These are phyloP conservation scores for Picochlorum sp. DNA, from an alignment of 139 green algal species.

Conservation along the genomic window DNA sequence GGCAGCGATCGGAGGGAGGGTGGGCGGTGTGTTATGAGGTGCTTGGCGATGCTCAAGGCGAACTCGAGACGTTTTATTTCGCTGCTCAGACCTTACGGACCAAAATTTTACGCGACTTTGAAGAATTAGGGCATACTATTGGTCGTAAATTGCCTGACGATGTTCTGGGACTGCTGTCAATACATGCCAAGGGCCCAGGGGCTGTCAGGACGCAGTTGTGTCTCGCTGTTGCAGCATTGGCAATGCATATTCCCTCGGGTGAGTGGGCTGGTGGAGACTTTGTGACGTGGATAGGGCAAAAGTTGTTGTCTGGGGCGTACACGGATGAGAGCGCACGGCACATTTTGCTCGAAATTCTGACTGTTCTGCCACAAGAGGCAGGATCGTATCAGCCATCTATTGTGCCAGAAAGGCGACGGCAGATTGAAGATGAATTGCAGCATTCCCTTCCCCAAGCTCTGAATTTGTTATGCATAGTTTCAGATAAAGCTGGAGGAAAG, in stretches of 20 bases:
- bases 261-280: constrained; percentile 47
- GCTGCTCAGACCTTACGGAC: constrained; percentile 81
- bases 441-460: constrained; percentile 32
- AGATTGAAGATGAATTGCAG: constrained; percentile 55
- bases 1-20: constrained; percentile 60
- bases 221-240: constrained; percentile 71
- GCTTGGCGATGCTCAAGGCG: constrained; percentile 51
- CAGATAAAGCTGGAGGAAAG: constrained; percentile 1
- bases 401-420: constrained; percentile 62
- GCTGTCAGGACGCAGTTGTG: constrained; percentile 80
- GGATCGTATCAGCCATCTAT: constrained; percentile 59
- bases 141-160: constrained; percentile 55
- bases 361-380: constrained; percentile 78
- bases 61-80: constrained; percentile 79
- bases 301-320: constrained; percentile 22
- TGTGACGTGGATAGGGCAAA: constrained; percentile 31
- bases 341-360: constrained; percentile 81
- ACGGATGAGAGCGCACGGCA: constrained; percentile 31
- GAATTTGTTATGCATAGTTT: constrained; percentile 51
- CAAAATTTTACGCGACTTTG: constrained; percentile 86
- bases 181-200: constrained; percentile 34
- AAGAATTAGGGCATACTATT: constrained; percentile 68
- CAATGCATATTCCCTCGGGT: constrained; percentile 53
- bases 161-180: constrained; percentile 63
- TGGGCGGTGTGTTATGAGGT: constrained; percentile 65